Evolutionary conservation across 2,329 filamentous ascomycete genomes (phyloP).

Genomic region (Ceratocystis cacaofunesta): DNA sequence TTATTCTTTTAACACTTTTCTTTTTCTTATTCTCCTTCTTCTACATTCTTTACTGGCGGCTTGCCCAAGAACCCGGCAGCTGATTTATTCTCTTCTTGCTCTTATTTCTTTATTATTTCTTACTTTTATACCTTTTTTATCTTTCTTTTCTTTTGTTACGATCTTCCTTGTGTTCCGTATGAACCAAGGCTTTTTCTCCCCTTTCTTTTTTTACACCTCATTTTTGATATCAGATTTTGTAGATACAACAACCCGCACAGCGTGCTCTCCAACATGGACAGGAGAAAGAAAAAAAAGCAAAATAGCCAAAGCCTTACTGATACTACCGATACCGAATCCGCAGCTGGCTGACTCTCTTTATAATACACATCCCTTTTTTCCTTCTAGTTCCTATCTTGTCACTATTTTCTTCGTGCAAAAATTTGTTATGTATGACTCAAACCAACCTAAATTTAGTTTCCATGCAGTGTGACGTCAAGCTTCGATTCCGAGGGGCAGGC

Average conservation of each 20-base stretch:
- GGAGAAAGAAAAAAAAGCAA: too few species aligned
- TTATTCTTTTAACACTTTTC: neutral
- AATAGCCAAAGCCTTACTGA: too few species aligned
- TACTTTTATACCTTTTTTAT: neutral
- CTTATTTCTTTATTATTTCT: neutral
- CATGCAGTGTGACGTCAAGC: slow-evolving; percentile 4
- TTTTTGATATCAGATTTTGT: too few species aligned
- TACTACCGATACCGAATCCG: too few species aligned
- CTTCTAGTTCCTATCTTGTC: neutral
- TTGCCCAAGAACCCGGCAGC: neutral
- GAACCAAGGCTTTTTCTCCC: neutral
- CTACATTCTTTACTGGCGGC: neutral
- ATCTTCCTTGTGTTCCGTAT: neutral
- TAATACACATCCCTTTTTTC: neutral
- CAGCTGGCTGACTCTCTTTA: neutral
- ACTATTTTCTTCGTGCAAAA: too few species aligned
- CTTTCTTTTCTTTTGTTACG: neutral
- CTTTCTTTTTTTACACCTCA: neutral
- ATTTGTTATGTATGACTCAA: slow-evolving; percentile 2
- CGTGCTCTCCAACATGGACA: too few species aligned
- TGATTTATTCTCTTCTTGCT: neutral
- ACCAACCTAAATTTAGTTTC: neutral
- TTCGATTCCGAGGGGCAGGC: neutral
- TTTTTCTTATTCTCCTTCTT: neutral
- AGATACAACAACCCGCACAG: too few species aligned